phyloP scores from a whole-genome alignment of 163 green algal species.

The Scenedesmus sp. region DNA sequence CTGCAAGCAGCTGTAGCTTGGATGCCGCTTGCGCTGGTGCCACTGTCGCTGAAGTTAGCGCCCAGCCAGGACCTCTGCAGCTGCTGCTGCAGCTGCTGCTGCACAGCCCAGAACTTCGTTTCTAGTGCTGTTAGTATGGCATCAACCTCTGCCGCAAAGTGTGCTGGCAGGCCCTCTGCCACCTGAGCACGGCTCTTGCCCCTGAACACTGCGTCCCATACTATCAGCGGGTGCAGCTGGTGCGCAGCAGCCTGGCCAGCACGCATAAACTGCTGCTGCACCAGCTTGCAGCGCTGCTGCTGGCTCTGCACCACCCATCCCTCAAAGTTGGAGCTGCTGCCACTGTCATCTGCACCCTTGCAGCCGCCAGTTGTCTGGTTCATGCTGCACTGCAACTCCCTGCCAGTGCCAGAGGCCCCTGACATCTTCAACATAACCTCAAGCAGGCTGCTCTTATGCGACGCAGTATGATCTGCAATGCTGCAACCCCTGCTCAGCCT shows the following conservation, averaged over 20 bases:
- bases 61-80: neutral
- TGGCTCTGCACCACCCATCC: slow-evolving; percentile 47
- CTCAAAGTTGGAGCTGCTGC: slow-evolving; percentile 37
- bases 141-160: slow-evolving; percentile 29
- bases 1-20: neutral
- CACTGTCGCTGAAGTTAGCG: no score
- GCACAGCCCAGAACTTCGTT: slow-evolving; percentile 11
- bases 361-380: neutral
- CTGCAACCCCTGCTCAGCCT: slow-evolving; percentile 10
- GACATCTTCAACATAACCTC: no score
- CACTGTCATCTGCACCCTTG: neutral
- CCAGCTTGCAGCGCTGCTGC: slow-evolving; percentile 46
- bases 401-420: neutral
- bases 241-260: neutral
- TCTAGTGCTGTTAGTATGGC: slow-evolving; percentile 40
- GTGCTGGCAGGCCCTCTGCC: slow-evolving; percentile 16
- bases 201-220: slow-evolving; percentile 51
- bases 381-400: neutral
- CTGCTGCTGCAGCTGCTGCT: slow-evolving; percentile 3
- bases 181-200: neutral
- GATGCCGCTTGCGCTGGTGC: neutral
- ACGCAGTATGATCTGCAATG: neutral
- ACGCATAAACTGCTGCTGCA: slow-evolving; percentile 25
- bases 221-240: slow-evolving; percentile 45
- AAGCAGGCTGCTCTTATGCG: no score